Conservation (phyloP, 2,329 filamentous ascomycete genomes). For the Hypoxylon sp. region DNA sequence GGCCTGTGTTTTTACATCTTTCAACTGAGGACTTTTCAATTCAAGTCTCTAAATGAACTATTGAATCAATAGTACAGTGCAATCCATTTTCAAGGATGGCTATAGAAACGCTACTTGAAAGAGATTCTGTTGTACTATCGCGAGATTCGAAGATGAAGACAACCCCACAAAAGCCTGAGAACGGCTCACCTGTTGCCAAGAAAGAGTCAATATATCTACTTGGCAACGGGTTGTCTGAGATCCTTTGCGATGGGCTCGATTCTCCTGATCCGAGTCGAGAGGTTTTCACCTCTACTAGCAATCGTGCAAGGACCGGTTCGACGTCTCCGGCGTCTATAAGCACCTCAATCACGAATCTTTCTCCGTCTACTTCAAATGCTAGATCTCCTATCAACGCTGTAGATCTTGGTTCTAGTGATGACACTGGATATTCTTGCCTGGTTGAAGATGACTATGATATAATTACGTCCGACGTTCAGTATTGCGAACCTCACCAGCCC, state of each 20-base stretch:
- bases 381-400: neutral
- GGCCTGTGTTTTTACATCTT: neutral
- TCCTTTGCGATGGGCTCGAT: conserved; percentile 8
- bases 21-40: neutral
- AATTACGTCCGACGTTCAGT: neutral
- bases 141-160: conserved; percentile 37
- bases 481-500: neutral
- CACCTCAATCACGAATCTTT: neutral
- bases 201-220: conserved; percentile 45
- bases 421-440: neutral
- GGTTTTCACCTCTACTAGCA: neutral
- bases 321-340: conserved; percentile 7
- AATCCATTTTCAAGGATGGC: neutral
- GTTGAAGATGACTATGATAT: neutral
- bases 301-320: conserved; percentile 6
- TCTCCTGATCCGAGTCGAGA: neutral
- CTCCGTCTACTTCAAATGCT: conserved; percentile 8
- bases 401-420: neutral
- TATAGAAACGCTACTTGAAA: neutral
- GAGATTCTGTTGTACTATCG: neutral
- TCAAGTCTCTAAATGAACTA: neutral
- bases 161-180: conserved; percentile 37
- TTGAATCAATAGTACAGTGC: neutral
- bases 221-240: conserved; percentile 46
- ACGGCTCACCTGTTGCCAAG: conserved; percentile 46